These are phyloP conservation scores for Calycina herbarum DNA, from an alignment of 2,329 filamentous ascomycete genomes.

Conservation along the genomic window DNA sequence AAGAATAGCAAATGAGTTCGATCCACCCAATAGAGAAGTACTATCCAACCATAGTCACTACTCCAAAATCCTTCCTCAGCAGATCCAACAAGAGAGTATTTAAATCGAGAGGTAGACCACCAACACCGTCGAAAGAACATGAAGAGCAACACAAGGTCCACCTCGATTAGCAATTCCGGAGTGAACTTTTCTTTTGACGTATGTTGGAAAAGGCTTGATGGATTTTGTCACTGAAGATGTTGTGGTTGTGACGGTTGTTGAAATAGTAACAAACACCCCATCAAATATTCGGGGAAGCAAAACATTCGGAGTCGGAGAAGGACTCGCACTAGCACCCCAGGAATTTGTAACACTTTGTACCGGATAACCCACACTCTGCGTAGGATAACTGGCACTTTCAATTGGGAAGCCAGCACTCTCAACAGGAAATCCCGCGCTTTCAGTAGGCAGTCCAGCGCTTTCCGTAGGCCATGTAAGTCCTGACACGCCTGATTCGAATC, in stretches of 20 bases:
- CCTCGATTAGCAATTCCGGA: neutral
- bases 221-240: neutral
- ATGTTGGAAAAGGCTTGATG: neutral
- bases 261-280: neutral
- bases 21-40: neutral
- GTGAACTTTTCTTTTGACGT: neutral
- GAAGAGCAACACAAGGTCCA: neutral
- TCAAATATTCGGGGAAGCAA: neutral
- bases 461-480: conserved; percentile 24
- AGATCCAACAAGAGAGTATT: neutral
- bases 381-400: conserved; percentile 21
- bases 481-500: conserved; percentile 25
- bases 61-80: neutral
- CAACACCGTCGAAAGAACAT: neutral
- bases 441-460: conserved; percentile 18
- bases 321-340: conserved; percentile 19
- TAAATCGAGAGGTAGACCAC: neutral
- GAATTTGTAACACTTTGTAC: conserved; percentile 18
- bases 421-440: conserved; percentile 19
- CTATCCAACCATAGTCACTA: neutral
- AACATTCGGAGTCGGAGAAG: conserved; percentile 4
- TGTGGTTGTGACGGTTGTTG: neutral
- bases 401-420: conserved; percentile 11
- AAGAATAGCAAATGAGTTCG: neutral
- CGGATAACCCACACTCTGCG: conserved; percentile 11